phyloP scores from a whole-genome alignment of 495 filamentous ascomycete genomes.

The Thermothielavioides terrestris region DNA sequence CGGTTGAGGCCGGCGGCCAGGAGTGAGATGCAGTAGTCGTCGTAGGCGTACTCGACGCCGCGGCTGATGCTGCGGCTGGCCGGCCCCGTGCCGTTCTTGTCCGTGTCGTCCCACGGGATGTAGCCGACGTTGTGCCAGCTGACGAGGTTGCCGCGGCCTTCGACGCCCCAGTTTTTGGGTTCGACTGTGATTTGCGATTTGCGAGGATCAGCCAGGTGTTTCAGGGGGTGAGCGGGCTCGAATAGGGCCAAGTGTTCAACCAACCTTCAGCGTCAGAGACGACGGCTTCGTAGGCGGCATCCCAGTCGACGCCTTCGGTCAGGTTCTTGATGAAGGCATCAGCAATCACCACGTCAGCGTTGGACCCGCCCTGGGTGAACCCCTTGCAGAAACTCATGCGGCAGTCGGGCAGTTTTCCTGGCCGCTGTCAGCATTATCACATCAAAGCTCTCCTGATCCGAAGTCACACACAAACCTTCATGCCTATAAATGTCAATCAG shows the following conservation, averaged over 20 bases:
- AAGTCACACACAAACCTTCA: slow-evolving; percentile 44
- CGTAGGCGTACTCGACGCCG: slow-evolving; percentile 66
- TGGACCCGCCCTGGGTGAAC: slow-evolving; percentile 64
- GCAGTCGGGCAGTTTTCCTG: slow-evolving; percentile 50
- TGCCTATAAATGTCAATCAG: slow-evolving; percentile 62
- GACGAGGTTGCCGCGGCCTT: slow-evolving; percentile 55
- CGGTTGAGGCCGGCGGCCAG: slow-evolving; percentile 48
- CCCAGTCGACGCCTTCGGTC: slow-evolving; percentile 52
- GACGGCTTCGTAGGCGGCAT: slow-evolving; percentile 58
- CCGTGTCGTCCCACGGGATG: slow-evolving; percentile 54
- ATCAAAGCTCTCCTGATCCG: slow-evolving; percentile 12
- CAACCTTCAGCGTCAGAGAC: slow-evolving; percentile 59
- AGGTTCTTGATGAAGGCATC: slow-evolving; percentile 63
- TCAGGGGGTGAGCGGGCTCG: slow-evolving; percentile 24
- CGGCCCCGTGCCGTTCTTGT: slow-evolving; percentile 50
- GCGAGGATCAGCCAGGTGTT: too few relatives aligned
- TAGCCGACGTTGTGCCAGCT: slow-evolving; percentile 55
- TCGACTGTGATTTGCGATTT: slow-evolving; percentile 35
- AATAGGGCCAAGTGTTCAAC: slow-evolving; percentile 14
- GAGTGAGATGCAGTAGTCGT: slow-evolving; percentile 54
- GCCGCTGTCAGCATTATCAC: not conserved
- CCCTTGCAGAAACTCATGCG: slow-evolving; percentile 57
- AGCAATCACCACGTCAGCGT: slow-evolving; percentile 61
- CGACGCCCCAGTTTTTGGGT: slow-evolving; percentile 52
- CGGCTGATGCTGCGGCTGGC: slow-evolving; percentile 55